Evolutionary conservation across 2,329 filamentous ascomycete species (phyloP).

Genomic region (Ascochyta lentis): DNA sequence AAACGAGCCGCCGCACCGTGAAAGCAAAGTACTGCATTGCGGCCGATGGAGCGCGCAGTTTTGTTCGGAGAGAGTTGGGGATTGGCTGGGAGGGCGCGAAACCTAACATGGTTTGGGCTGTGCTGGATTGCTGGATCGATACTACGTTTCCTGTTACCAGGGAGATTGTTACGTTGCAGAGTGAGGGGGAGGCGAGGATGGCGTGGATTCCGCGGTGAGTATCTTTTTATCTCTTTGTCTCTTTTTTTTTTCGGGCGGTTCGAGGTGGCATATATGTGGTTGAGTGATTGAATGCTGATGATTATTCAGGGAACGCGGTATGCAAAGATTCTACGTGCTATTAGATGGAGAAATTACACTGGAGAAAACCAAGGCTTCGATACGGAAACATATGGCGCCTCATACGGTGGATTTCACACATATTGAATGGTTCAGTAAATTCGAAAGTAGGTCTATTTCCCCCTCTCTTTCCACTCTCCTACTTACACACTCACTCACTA

Average conservation of each 20-base stretch:
- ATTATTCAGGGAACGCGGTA: constrained; percentile 48
- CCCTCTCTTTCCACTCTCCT: too few relatives aligned
- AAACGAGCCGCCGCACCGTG: constrained; percentile 17
- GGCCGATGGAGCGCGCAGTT: constrained; percentile 25
- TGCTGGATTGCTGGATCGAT: constrained; percentile 59
- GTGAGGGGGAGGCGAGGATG: constrained; percentile 55
- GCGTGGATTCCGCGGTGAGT: constrained; percentile 55
- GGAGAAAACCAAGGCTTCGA: constrained; percentile 51
- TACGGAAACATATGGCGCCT: constrained; percentile 55
- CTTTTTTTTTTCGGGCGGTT: too few relatives aligned
- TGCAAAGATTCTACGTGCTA: constrained; percentile 58
- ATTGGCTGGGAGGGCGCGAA: constrained; percentile 56
- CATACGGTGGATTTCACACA: constrained; percentile 53
- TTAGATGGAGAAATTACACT: constrained; percentile 56
- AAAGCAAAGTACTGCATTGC: constrained; percentile 23
- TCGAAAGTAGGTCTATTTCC: constrained; percentile 48
- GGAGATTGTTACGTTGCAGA: constrained; percentile 58
- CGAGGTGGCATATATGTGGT: neutral
- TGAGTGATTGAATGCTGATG: neutral
- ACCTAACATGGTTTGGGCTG: constrained; percentile 60
- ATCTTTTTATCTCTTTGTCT: neutral
- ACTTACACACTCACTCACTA: too few relatives aligned
- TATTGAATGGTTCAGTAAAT: constrained; percentile 60
- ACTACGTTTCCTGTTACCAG: constrained; percentile 56
- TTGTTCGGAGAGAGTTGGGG: constrained; percentile 35